Base-by-base conservation (phyloP, 2,329 filamentous ascomycete species). In the Colletotrichum gloeosporioides region DNA sequence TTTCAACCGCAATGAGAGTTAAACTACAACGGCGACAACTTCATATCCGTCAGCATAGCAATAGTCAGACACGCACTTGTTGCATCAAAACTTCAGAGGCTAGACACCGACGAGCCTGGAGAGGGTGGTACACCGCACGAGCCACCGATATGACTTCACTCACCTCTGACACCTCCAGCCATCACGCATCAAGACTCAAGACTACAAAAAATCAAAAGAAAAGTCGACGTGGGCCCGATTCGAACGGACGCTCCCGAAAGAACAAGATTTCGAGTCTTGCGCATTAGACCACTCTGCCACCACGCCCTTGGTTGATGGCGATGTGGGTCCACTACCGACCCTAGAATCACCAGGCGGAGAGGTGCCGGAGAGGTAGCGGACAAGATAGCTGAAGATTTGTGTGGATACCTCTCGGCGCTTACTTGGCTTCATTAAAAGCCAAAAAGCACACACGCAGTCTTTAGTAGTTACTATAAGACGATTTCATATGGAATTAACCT, bases 181-280 rank as follows among this genome's bases (percentile, higher is more conserved):
- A 22, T 8, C 4, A 53, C 5, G n/a, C n/a, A 53, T 4, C 4
- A 4, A 53, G 6, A 53, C 44, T 53, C 61, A 69, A 8, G 3
- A 6, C 36, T 12, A 25, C 4, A 13, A 10, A 8, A 53, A 25
- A 3, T 6, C 8, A 7, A 71, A 65, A 53, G 66, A 32, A 6
- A 29, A 34, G 32, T 10, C 79, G 79, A 80, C 78, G 78, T 78
- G 73, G 75, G 79, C 79, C 73, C 78, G 79, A 79, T 80, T 80
- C 78, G 79, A 80, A 80, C 79, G 78, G 77, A 79, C 79, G 79
- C 79, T 79, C 78, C 79, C 79, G 76, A 80, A 77, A 78, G 79
- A 79, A 80, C 75, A 69, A 78, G 79, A 80, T 79, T 80, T 79
- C 79, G 77, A 80, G 78, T 80, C 79, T 79, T 70, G 73, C 79